A percentile compares a stretch with the other conserved stretches of the same genome.
Evolutionary conservation across 31 red algal species (phyloP).

Genomic region (Odonthalia washingtoniensis): DNA sequence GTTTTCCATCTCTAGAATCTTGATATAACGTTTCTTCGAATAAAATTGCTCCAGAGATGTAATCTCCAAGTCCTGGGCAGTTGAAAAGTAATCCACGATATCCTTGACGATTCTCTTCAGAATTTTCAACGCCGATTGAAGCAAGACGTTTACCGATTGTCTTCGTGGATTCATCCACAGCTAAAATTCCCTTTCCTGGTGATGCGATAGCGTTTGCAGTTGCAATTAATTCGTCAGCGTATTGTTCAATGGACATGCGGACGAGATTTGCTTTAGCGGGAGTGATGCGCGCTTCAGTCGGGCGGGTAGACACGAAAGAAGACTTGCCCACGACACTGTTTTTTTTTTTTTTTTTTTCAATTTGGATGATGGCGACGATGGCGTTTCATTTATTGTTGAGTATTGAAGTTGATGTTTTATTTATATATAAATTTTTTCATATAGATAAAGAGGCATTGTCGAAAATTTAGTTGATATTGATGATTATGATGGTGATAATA

Average conservation of each 20-base stretch:
- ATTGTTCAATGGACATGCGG: constrained; percentile 78
- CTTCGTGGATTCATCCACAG: constrained; percentile 96
- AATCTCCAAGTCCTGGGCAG: constrained; percentile 91
- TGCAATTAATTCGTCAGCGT: constrained; percentile 77
- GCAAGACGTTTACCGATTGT: constrained; percentile 98
- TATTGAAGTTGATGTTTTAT: too few relatives aligned
- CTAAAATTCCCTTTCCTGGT: constrained; percentile 96
- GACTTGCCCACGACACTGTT: constrained; percentile 48
- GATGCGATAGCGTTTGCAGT: constrained; percentile 90
- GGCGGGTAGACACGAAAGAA: constrained; percentile 61
- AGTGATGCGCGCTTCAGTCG: constrained; percentile 44
- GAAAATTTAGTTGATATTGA: too few relatives aligned
- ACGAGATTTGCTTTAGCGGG: too few relatives aligned
- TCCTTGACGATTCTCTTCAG: constrained; percentile 91
- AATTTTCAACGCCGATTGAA: constrained; percentile 98
- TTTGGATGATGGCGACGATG: too few relatives aligned
- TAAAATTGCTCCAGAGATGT: constrained; percentile 97
- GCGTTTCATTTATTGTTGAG: too few relatives aligned
- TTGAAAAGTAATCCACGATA: constrained; percentile 97
- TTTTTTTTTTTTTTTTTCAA: too few relatives aligned
- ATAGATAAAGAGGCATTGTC: too few relatives aligned
- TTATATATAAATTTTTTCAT: too few relatives aligned
- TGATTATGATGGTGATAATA: too few relatives aligned
- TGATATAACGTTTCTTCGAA: constrained; percentile 99
- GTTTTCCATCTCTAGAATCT: constrained; percentile 80